Base-by-base conservation (phyloP, 345 rosid species). In the Turnera subulata region DNA sequence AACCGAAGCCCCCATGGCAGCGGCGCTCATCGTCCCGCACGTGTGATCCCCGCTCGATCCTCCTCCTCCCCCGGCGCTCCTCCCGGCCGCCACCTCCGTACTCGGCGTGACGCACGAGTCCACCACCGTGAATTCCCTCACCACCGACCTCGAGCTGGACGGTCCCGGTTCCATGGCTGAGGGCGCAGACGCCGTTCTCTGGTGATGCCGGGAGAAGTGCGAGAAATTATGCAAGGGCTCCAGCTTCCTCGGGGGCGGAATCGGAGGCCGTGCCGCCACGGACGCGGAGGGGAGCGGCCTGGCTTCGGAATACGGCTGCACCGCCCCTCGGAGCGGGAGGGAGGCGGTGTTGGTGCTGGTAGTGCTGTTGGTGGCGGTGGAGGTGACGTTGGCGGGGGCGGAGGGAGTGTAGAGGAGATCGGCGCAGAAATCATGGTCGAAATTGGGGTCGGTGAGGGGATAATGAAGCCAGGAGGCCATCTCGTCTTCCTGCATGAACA, bases 381-480 rank as follows among this genome's bases (percentile, higher is more conserved):
- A 24, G 24, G 74, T 71, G 47, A 67, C 35, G 35, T 29, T 29
- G 35, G 35, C 5, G 4, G 45, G 15, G 19, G 90, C 75, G 7
- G 76, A 17, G 32, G 73, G 6, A 49, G 77, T 46, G 56, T 76
- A 68, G 25, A 79, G 70, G 60, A 86, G 77, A 74, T 80, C 85
- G 69, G 82, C 67, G 74, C 86, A 77, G 72, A 91, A 77, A 71
- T 91, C 89, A 11, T 77, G 60, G 60, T 75, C 82, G 63, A 84
- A 82, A 61, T 75, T 65, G 35, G 76, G 50, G 6, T 80, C 78
- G 23, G 64, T 49, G 55, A 82, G 82, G 48, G 94, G 96, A 66
- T 68, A 75, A 40, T 83, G 90, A 59, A 86, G 93, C 98, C 98
- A 89, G 4, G 93, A 78, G n/a, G 86, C 63, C 95, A 89, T 86